Conservation (phyloP, 1,284 basidiomycete genomes). For the Lignosus rhinocerotis region DNA sequence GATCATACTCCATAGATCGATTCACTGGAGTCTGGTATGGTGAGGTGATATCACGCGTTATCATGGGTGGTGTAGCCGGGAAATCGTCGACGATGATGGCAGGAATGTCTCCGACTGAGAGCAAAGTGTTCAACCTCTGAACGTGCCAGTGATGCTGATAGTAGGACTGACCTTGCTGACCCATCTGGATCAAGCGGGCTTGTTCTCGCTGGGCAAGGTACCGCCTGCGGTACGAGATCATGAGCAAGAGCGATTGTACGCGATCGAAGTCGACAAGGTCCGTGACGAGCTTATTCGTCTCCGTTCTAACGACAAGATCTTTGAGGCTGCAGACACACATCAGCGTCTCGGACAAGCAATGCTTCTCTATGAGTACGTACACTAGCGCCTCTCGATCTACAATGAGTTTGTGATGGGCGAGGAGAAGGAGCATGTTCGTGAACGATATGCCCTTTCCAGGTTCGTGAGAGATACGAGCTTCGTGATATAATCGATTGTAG, state of each 20-base stretch:
- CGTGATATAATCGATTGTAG: constrained; percentile 81
- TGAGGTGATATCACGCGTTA: constrained; percentile 57
- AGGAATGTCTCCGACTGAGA: constrained; percentile 52
- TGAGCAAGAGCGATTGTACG: constrained; percentile 76
- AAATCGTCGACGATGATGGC: constrained; percentile 65
- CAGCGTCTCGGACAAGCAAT: neutral
- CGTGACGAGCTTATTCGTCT: constrained; percentile 77
- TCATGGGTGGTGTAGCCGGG: constrained; percentile 50
- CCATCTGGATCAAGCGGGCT: constrained; percentile 34
- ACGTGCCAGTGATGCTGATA: too few relatives aligned
- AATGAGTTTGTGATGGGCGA: constrained; percentile 93
- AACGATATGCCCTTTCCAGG: constrained; percentile 86
- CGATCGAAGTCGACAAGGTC: constrained; percentile 85
- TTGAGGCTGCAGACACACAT: constrained; percentile 57
- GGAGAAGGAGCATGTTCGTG: constrained; percentile 84
- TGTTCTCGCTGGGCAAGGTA: constrained; percentile 55
- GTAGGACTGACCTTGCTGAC: constrained; percentile 33
- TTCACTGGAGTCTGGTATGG: constrained; percentile 39
- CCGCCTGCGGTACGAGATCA: constrained; percentile 71
- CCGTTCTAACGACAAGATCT: constrained; percentile 76
- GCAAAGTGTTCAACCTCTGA: neutral
- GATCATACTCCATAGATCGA: constrained; percentile 24
- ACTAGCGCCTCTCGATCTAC: constrained; percentile 85
- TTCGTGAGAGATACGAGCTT: constrained; percentile 77
- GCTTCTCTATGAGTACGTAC: constrained; percentile 45